Percentiles rank a stretch among this genome's conserved stretches.
Evolutionary conservation across 1,139 yeast species (phyloP).

Genomic region (Arxiozyma slooffiae): DNA sequence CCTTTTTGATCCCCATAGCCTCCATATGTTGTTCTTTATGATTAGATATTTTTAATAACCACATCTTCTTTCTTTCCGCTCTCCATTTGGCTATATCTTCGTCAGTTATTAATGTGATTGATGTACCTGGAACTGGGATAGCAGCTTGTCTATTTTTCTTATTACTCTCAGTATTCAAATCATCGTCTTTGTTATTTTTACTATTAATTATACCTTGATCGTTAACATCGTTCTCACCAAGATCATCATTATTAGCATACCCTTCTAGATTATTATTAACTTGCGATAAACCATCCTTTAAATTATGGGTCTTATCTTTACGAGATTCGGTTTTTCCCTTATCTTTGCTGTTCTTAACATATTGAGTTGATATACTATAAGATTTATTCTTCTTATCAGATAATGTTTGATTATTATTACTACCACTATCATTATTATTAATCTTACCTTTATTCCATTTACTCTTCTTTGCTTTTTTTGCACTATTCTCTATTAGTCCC

Average conservation of each 20-base stretch:
- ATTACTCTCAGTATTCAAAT: slow-evolving; percentile 6
- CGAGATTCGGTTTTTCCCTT: not conserved
- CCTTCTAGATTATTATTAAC: not conserved
- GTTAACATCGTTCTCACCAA: not conserved
- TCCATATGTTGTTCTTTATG: slow-evolving; percentile 34
- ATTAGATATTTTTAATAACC: slow-evolving; percentile 50
- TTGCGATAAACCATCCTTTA: not conserved
- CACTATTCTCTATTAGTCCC: not conserved
- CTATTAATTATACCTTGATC: not conserved
- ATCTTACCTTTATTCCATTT: not conserved
- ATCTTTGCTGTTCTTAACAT: not conserved
- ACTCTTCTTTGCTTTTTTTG: not conserved
- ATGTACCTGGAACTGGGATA: slow-evolving; percentile 48
- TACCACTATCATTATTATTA: too few relatives aligned
- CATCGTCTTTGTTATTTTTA: not conserved
- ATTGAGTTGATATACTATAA: not conserved
- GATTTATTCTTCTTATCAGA: not conserved
- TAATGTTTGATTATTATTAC: not conserved
- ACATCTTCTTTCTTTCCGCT: slow-evolving; percentile 62
- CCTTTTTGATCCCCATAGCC: slow-evolving; percentile 24
- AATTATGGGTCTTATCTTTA: not conserved
- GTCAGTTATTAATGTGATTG: slow-evolving; percentile 50
- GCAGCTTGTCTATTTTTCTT: slow-evolving; percentile 2
- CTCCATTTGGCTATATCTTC: slow-evolving; percentile 79
- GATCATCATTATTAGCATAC: not conserved